phyloP scores from a whole-genome alignment of 495 filamentous ascomycete genomes.

The Evernia prunastri region DNA sequence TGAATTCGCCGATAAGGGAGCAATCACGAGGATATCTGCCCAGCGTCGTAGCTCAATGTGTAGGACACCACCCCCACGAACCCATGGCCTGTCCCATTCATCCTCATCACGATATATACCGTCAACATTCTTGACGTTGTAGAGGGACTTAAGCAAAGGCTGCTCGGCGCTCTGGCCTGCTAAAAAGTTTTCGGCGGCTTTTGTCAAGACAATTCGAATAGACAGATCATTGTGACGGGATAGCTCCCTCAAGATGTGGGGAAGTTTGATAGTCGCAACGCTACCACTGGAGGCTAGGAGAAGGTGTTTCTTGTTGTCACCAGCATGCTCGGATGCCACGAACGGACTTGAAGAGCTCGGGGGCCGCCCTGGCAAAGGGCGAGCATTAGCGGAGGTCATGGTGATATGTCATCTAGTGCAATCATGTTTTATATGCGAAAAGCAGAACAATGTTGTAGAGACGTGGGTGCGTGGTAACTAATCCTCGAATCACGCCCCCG shows the following conservation, averaged over 20 bases:
- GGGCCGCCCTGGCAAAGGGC: not conserved
- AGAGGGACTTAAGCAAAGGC: slow-evolving; percentile 50
- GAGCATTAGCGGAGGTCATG: not conserved
- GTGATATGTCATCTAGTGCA: not conserved
- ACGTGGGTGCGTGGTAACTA: too few relatives aligned
- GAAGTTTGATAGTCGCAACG: slow-evolving; percentile 88
- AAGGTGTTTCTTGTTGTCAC: slow-evolving; percentile 67
- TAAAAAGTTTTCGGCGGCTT: slow-evolving; percentile 65
- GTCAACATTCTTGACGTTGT: slow-evolving; percentile 53
- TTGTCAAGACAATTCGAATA: slow-evolving; percentile 72
- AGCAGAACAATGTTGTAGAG: too few relatives aligned
- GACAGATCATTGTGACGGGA: slow-evolving; percentile 52
- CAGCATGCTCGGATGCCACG: slow-evolving; percentile 30
- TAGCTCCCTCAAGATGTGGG: slow-evolving; percentile 59
- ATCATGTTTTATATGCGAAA: not conserved
- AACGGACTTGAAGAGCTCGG: slow-evolving; percentile 20
- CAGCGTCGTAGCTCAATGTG: slow-evolving; percentile 80
- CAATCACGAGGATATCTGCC: slow-evolving; percentile 76
- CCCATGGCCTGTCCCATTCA: slow-evolving; percentile 74
- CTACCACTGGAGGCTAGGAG: slow-evolving; percentile 71
- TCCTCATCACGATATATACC: slow-evolving; percentile 69
- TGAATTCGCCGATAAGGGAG: slow-evolving; percentile 71
- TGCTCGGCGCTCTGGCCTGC: slow-evolving; percentile 62
- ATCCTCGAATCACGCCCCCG: too few relatives aligned
- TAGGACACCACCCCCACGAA: slow-evolving; percentile 52